A percentile compares a stretch with the other conserved stretches of the same genome.
Conservation (phyloP, 768 basidiomycete genomes). For the Obba rivulosa region DNA sequence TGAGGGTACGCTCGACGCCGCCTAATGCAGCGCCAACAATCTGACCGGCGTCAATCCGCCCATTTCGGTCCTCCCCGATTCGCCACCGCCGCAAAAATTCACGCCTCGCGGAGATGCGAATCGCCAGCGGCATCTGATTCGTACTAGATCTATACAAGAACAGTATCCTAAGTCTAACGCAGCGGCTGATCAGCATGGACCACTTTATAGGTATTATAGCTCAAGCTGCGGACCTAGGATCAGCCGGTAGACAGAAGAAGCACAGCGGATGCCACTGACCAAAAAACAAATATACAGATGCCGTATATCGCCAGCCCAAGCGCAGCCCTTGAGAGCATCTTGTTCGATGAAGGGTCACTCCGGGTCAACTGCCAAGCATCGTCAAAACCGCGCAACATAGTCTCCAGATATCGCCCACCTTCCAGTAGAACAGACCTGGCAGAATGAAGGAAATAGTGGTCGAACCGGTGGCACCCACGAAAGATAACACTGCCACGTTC, state of each 20-base stretch:
- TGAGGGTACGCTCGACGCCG: constrained; percentile 21
- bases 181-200: constrained; percentile 24
- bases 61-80: not conserved
- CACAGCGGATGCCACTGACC: constrained; percentile 47
- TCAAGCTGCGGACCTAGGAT: constrained; percentile 43
- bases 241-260: not conserved
- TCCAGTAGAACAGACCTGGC: constrained; percentile 91
- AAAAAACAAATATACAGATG: constrained; percentile 74
- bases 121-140: not conserved
- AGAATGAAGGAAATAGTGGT: constrained; percentile 97
- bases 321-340: constrained; percentile 51
- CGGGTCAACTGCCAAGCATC: constrained; percentile 53
- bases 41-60: constrained; percentile 4
- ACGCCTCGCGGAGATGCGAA: no score
- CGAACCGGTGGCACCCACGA: constrained; percentile 95
- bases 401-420: constrained; percentile 40
- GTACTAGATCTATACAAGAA: not conserved
- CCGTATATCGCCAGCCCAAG: constrained; percentile 75
- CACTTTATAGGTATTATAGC: constrained; percentile 74
- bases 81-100: no score
- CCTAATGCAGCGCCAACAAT: constrained; percentile 7
- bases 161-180: constrained; percentile 6
- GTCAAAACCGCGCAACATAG: constrained; percentile 2
- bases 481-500: constrained; percentile 67
- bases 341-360: constrained; percentile 50